Evolutionary conservation across 2,329 filamentous ascomycete species (phyloP).

Genomic region (Epicoccum nigrum): DNA sequence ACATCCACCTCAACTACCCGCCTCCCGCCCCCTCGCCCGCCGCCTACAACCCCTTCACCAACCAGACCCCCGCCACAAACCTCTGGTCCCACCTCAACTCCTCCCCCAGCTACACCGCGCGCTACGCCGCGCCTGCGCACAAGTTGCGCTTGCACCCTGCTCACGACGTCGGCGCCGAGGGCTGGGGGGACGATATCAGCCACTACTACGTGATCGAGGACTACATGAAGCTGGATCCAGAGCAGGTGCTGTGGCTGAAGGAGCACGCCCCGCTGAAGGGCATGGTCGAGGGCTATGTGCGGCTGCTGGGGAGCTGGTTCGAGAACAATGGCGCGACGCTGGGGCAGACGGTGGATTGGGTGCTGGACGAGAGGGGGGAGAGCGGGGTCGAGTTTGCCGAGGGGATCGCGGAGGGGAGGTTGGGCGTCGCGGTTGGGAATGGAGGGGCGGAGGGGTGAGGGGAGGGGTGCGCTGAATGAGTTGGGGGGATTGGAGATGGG

Average conservation of each 20-base stretch:
- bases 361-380: conserved; percentile 61
- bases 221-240: conserved; percentile 68
- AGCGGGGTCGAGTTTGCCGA: conserved; percentile 64
- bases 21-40: conserved; percentile 38
- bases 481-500: neutral
- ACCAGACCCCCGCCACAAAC: conserved; percentile 26
- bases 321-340: conserved; percentile 69
- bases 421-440: conserved; percentile 62
- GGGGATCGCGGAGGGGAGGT: conserved; percentile 70
- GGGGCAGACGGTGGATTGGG: conserved; percentile 63
- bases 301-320: conserved; percentile 61
- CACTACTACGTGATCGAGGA: conserved; percentile 70
- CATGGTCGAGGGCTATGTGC: conserved; percentile 62
- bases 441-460: neutral
- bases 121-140: conserved; percentile 47
- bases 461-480: neutral
- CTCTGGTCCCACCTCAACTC: conserved; percentile 48
- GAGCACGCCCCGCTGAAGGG: conserved; percentile 62
- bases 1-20: conserved; percentile 59
- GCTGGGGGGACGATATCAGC: conserved; percentile 68
- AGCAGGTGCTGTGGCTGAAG: conserved; percentile 63
- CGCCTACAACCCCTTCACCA: conserved; percentile 41
- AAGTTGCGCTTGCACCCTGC: conserved; percentile 56
- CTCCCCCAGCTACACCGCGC: conserved; percentile 40
- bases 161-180: conserved; percentile 63